Evolutionary conservation across 768 basidiomycete genomes (phyloP), one percentile per base, ranked within the genome.

Genomic region (Boletus vinaceobasis): DNA sequence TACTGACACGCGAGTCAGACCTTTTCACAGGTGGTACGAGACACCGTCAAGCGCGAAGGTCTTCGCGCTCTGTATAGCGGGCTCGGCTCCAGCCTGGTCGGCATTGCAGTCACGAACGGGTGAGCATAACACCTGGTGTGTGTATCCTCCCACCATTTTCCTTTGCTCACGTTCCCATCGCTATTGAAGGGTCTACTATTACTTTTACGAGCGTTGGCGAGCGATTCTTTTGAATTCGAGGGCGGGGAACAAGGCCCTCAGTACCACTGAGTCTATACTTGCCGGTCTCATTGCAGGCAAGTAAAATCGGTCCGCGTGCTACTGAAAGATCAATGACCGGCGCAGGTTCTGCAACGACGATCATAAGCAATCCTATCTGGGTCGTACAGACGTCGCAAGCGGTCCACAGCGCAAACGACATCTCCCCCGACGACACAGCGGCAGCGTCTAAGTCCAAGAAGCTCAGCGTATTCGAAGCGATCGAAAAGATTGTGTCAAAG

Each of bases 321-420:
- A n/a, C 8, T 26, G 35, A 31, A 39, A 29, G 35, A 36, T 35
- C 9, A 17, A 14, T 37, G 47, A 48, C 29, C 36, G 37, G 33
- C 10, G 55, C 54, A 92, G 95, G 94, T 37, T 88, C 88, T 40
- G 89, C 89, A 11, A 97, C 96, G 4, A 89, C 93, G 4, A 72
- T 96, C 59, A 79, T 91, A 58, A 89, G 85, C 68, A 98, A 98
- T 72, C 96, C 96, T 3, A 88, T 98, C 56, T 99, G 97, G 97
- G 93, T 97, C 45, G 79, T 98, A 21, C 94, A 98, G 69, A 93
- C 93, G 6, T 87, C 87, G 8, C 93, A 96, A 69, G 86, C 89
- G 9, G 86, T 88, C 32, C 80, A 77, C 47, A 84, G 81, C 33
- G 71, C 84, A 71, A 66, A 77, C 48, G 29, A 60, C 36, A 38